Evolutionary conservation across 805 yeast genomes (phyloP), one percentile per base, ranked within the genome.

Genomic region (Sugiyamaella americana): DNA sequence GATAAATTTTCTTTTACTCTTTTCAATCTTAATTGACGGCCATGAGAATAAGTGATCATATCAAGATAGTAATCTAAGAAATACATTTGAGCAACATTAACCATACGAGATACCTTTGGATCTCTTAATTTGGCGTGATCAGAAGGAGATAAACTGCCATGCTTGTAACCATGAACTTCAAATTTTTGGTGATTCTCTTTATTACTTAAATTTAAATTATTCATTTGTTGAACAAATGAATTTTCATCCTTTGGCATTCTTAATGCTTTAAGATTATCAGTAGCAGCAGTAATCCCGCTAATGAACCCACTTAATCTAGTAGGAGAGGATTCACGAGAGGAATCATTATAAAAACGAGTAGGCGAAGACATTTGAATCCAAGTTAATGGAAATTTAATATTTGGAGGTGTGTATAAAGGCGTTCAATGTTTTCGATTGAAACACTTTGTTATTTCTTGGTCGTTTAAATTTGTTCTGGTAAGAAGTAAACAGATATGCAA

Each of bases 31-130:
- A 84, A 87, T 61, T 91, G 79, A 63, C 99, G 79, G 51, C 79
- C 79, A 54, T 89, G 84, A 26, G 91, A 84, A 62, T 93, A 93
- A 62, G 87, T 96, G 67, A 93, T 84, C 79, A 85, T 81, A 64
- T 93, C 98, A 68, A 96, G 91, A 65, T 93, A 93, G 66, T 89
- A 87, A 64, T 93, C 98, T 49, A 93, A 72, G 59, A 93, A 93
- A 67, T 84, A 94, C 79, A 88, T 78, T 62, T 91, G 96, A 36
- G 96, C 84, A 22, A 93, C 97, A 42, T 88, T 84, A 5, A 89
- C 95, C 50, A 87, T 69, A 50, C 98, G 73, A 60, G 83, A 84
- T 1, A 94, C 87, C 59, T 87, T 87, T 43, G 84, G 81, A 39
- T 78, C 74, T 49, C 78, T 74, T 4, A 89, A 84, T 59, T 57